phyloP scores from a whole-genome alignment of 345 rosid genomes.

The Lepidium aucheri region DNA sequence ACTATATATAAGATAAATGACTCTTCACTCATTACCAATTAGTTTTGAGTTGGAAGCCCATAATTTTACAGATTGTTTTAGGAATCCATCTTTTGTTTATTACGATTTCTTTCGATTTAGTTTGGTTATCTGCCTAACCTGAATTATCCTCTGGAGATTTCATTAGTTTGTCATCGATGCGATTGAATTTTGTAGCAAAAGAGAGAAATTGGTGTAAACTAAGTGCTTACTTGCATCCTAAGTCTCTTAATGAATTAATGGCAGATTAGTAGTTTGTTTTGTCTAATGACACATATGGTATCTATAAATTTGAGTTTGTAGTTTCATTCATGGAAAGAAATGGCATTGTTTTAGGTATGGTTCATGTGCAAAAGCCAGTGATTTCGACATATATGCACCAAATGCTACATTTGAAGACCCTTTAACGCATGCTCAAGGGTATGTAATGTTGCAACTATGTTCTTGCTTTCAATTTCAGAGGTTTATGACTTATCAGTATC shows the following conservation, averaged over 20 bases:
- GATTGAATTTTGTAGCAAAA: background rate
- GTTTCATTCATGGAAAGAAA: background rate
- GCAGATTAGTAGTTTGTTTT: background rate
- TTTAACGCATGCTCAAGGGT: conserved; percentile 88
- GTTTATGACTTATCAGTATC: background rate
- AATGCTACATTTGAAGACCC: conserved; percentile 93
- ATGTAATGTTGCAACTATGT: background rate
- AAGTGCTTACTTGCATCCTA: background rate
- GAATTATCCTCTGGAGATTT: background rate
- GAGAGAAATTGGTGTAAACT: background rate
- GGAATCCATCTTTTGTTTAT: background rate
- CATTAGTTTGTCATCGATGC: background rate
- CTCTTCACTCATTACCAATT: no score
- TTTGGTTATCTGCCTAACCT: background rate
- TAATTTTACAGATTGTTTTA: no score
- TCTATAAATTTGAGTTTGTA: background rate
- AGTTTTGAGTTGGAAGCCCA: no score
- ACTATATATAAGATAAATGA: no score
- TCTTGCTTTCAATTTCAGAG: background rate
- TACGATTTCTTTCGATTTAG: background rate
- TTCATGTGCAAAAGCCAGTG: conserved; percentile 46
- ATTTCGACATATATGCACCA: conserved; percentile 71
- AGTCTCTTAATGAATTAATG: background rate
- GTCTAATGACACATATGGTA: background rate
- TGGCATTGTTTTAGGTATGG: conserved; percentile 50